These are phyloP conservation scores for Kwoniella dendrophila DNA, from an alignment of 768 basidiomycete genomes.

Conservation along the genomic window DNA sequence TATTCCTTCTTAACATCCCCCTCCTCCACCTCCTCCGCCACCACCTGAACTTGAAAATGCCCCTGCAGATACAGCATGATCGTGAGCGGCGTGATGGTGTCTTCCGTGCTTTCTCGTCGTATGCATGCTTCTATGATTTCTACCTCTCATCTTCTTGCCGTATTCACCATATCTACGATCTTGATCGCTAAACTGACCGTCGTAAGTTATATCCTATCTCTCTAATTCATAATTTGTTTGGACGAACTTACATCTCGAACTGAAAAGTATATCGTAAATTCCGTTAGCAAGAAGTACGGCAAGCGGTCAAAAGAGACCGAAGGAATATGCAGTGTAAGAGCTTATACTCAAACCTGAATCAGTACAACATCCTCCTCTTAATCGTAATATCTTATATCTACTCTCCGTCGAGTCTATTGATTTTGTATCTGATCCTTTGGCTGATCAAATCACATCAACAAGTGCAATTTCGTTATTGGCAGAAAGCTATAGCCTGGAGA, in stretches of 20 bases:
- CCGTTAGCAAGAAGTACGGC: not conserved
- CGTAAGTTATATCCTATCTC: not conserved
- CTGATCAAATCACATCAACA: not conserved
- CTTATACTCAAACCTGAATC: not conserved
- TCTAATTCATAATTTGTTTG: not conserved
- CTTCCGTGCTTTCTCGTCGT: not conserved
- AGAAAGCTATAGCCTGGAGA: too few relatives aligned
- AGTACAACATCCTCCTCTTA: conserved; percentile 5
- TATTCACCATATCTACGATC: conserved; percentile 3
- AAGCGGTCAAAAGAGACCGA: not conserved
- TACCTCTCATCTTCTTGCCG: not conserved
- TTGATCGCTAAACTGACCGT: not conserved
- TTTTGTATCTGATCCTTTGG: not conserved
- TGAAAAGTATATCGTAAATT: not conserved
- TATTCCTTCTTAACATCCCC: not conserved
- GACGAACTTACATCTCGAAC: conserved; percentile 1
- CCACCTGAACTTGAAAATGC: not conserved
- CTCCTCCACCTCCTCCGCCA: conserved; percentile 1
- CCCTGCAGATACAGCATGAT: not conserved
- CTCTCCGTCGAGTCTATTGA: not conserved
- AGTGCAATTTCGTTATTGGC: not conserved
- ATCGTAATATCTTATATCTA: not conserved
- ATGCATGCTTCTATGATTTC: not conserved
- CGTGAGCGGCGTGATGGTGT: not conserved
- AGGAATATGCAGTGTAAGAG: not conserved